Conservation (phyloP, 2,329 filamentous ascomycete genomes). For the Alternaria triticina region DNA sequence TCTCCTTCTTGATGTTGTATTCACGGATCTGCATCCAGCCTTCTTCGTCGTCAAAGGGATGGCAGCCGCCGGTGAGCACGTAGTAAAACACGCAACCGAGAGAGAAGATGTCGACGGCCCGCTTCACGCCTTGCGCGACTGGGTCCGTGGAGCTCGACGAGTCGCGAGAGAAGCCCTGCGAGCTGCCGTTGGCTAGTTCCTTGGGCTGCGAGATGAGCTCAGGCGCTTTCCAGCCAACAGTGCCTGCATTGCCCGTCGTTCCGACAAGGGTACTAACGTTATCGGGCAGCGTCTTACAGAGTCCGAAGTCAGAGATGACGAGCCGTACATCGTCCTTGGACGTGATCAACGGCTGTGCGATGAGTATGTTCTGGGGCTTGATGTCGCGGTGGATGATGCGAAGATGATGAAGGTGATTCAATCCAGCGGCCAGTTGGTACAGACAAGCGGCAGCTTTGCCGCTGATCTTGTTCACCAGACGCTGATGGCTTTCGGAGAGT, state of each 20-base stretch:
- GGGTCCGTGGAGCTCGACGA: constrained; percentile 49
- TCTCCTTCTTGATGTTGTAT: constrained; percentile 93
- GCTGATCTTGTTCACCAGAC: constrained; percentile 74
- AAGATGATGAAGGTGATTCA: constrained; percentile 86
- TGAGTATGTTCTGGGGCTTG: constrained; percentile 96
- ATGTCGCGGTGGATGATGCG: constrained; percentile 97
- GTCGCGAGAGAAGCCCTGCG: constrained; percentile 51
- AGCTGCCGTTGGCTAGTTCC: constrained; percentile 50
- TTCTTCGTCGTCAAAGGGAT: constrained; percentile 94
- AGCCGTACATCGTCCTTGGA: constrained; percentile 77
- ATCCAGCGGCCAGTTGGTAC: constrained; percentile 86
- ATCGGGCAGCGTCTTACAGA: constrained; percentile 96
- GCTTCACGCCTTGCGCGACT: constrained; percentile 78
- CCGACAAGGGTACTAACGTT: constrained; percentile 94
- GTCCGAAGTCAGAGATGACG: constrained; percentile 94
- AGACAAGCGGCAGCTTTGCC: constrained; percentile 79
- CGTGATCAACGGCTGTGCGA: constrained; percentile 71
- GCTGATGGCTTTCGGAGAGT: constrained; percentile 66
- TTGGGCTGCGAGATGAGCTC: constrained; percentile 75
- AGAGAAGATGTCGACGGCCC: constrained; percentile 97
- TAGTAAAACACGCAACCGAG: constrained; percentile 98
- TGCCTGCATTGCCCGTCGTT: constrained; percentile 92
- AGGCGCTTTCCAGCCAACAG: constrained; percentile 94
- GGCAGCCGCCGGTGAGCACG: constrained; percentile 88
- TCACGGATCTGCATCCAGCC: constrained; percentile 85